Conservation (phyloP, 2,329 filamentous ascomycete genomes). For the Pseudogymnoascus sp. region DNA sequence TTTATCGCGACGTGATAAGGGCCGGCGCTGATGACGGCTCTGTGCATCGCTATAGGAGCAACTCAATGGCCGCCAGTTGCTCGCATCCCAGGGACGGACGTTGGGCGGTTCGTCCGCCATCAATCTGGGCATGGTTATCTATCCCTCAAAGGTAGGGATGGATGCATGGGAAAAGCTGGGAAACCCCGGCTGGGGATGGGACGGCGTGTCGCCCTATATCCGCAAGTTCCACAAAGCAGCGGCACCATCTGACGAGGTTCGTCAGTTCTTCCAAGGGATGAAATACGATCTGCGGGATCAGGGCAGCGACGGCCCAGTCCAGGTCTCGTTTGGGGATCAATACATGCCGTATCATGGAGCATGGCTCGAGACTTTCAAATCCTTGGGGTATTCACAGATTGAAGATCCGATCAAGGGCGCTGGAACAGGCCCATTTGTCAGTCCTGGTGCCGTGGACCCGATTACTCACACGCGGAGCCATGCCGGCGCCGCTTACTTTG, state of each 20-base stretch:
- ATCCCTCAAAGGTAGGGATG: slow-evolving; percentile 27
- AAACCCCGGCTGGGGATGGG: slow-evolving; percentile 37
- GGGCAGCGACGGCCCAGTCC: slow-evolving; percentile 17
- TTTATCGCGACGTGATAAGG: slow-evolving; percentile 23
- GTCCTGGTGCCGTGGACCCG: slow-evolving; percentile 18
- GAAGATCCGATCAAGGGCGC: slow-evolving; percentile 15
- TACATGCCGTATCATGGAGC: slow-evolving; percentile 15
- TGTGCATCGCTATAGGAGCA: slow-evolving; percentile 11
- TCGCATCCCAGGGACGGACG: slow-evolving; percentile 23
- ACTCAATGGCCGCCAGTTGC: slow-evolving; percentile 14
- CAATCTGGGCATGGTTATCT: slow-evolving; percentile 29
- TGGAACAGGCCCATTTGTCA: slow-evolving; percentile 29
- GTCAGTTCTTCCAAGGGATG: neutral
- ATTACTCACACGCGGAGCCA: slow-evolving; percentile 20
- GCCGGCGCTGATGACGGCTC: neutral
- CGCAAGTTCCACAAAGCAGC: slow-evolving; percentile 30
- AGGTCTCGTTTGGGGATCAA: slow-evolving; percentile 16
- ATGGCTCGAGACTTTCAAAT: slow-evolving; percentile 16
- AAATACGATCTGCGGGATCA: slow-evolving; percentile 12
- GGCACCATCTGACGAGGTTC: slow-evolving; percentile 11
- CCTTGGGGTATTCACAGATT: slow-evolving; percentile 5
- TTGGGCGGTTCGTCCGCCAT: slow-evolving; percentile 34
- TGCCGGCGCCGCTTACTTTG: slow-evolving; percentile 24
- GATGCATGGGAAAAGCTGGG: slow-evolving; percentile 37
- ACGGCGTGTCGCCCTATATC: slow-evolving; percentile 36